Evolutionary conservation across 106 monocot genomes (phyloP).

Genomic region (Acorus gramineus): DNA sequence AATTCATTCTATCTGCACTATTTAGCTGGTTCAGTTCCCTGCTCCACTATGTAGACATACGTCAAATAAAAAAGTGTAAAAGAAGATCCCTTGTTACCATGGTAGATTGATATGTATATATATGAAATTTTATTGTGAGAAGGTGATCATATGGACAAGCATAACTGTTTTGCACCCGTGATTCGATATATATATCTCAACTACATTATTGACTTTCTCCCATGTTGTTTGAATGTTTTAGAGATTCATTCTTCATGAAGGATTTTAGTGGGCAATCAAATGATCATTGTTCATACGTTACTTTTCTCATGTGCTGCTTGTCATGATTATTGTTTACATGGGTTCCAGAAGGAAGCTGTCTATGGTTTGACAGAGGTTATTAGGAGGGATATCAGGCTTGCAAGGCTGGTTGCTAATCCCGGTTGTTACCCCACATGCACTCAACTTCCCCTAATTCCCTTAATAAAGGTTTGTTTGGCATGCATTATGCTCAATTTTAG

Average conservation of each 20-base stretch:
- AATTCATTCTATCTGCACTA: no score
- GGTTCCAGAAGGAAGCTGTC: conserved; percentile 60
- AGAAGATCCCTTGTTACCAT: no score
- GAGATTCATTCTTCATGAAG: background rate
- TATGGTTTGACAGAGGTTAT: conserved; percentile 87
- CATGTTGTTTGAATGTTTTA: no score
- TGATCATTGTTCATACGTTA: background rate
- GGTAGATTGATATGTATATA: no score
- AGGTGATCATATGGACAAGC: no score
- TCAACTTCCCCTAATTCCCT: conserved; percentile 91
- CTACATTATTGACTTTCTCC: no score
- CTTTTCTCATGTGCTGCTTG: background rate
- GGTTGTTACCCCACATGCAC: conserved; percentile 95
- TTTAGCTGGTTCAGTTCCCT: no score
- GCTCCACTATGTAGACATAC: no score
- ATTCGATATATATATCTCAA: no score
- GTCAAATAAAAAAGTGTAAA: no score
- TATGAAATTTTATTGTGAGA: no score
- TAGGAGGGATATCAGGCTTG: conserved; percentile 53
- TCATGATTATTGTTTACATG: conserved; percentile 6
- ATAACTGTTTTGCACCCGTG: no score
- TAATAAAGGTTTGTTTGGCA: conserved; percentile 59
- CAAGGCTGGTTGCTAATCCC: conserved; percentile 92
- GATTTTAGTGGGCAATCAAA: background rate
- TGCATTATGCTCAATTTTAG: background rate